Conservation (phyloP, 2,329 filamentous ascomycete species). For the Fusarium compactum region DNA sequence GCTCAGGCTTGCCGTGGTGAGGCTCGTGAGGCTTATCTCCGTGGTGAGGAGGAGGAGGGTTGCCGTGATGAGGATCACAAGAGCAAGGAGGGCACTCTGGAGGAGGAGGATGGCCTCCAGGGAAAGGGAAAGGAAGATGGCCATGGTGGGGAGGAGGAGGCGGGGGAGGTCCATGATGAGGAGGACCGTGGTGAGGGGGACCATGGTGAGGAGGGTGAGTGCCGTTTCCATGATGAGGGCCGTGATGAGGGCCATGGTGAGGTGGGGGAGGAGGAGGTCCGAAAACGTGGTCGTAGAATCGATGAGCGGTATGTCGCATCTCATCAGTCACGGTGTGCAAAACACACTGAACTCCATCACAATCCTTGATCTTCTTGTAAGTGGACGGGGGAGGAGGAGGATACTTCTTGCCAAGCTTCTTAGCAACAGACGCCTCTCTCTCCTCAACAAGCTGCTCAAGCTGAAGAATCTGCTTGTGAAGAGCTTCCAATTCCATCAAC, state of each 20-base stretch:
- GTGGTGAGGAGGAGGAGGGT: slow-evolving; percentile 43
- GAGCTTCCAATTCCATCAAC: slow-evolving; percentile 58
- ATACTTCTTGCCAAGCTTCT: slow-evolving; percentile 50
- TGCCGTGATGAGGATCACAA: slow-evolving; percentile 29
- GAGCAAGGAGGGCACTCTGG: slow-evolving; percentile 17
- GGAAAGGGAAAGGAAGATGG: slow-evolving; percentile 43
- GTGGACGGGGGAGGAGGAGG: slow-evolving; percentile 42
- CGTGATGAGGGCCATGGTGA: slow-evolving; percentile 20
- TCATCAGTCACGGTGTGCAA: slow-evolving; percentile 55
- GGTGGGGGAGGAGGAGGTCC: slow-evolving; percentile 27
- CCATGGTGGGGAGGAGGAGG: slow-evolving; percentile 32
- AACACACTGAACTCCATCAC: slow-evolving; percentile 53
- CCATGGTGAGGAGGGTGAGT: slow-evolving; percentile 40
- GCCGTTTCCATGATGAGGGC: slow-evolving; percentile 34
- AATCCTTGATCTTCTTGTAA: slow-evolving; percentile 35
- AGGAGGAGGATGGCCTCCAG: slow-evolving; percentile 34
- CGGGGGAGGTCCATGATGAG: slow-evolving; percentile 36
- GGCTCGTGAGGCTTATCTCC: slow-evolving; percentile 27
- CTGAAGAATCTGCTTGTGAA: slow-evolving; percentile 57
- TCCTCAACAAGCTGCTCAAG: slow-evolving; percentile 58
- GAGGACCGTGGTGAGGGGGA: slow-evolving; percentile 45
- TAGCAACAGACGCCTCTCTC: slow-evolving; percentile 57
- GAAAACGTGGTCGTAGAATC: slow-evolving; percentile 38
- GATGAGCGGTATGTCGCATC: slow-evolving; percentile 50
- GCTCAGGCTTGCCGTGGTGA: slow-evolving; percentile 43